Conservation (phyloP, 2,329 filamentous ascomycete species). For the Cordyceps cateniannulata region DNA sequence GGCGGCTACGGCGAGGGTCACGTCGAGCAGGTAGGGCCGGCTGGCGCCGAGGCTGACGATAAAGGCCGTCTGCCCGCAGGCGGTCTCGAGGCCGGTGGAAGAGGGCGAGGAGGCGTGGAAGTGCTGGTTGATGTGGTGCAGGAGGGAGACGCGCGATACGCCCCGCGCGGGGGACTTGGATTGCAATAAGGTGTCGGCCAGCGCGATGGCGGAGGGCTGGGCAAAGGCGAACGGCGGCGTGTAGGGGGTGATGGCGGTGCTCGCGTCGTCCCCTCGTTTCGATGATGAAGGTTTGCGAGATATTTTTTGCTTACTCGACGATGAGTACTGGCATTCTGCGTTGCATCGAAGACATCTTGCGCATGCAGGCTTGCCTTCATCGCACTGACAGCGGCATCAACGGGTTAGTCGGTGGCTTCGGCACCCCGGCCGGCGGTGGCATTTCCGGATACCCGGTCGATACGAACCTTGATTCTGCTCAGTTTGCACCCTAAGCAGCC, state of each 20-base stretch:
- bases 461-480: slow-evolving; percentile 20
- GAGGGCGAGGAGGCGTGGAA: background rate
- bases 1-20: slow-evolving; percentile 20
- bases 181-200: background rate
- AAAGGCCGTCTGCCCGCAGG: slow-evolving; percentile 10
- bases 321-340: slow-evolving; percentile 13
- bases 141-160: slow-evolving; percentile 16
- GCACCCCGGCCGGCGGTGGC: background rate
- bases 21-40: slow-evolving; percentile 17
- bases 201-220: background rate
- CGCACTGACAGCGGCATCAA: slow-evolving; percentile 14
- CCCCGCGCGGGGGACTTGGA: slow-evolving; percentile 9
- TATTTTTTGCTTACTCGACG: background rate
- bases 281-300: too few species aligned
- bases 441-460: background rate
- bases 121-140: slow-evolving; percentile 15
- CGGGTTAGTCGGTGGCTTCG: background rate
- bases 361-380: slow-evolving; percentile 19
- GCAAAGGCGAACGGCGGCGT: slow-evolving; percentile 9
- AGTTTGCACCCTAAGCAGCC: slow-evolving; percentile 19
- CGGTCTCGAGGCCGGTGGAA: slow-evolving; percentile 5
- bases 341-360: slow-evolving; percentile 17
- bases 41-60: slow-evolving; percentile 14
- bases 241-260: background rate
- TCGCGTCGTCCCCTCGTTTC: background rate